A percentile compares a stretch with the other conserved stretches of the same genome.
These are phyloP conservation scores for Sergeia podlipaevii DNA, from an alignment of 208 protist genomes.

Conservation along the genomic window DNA sequence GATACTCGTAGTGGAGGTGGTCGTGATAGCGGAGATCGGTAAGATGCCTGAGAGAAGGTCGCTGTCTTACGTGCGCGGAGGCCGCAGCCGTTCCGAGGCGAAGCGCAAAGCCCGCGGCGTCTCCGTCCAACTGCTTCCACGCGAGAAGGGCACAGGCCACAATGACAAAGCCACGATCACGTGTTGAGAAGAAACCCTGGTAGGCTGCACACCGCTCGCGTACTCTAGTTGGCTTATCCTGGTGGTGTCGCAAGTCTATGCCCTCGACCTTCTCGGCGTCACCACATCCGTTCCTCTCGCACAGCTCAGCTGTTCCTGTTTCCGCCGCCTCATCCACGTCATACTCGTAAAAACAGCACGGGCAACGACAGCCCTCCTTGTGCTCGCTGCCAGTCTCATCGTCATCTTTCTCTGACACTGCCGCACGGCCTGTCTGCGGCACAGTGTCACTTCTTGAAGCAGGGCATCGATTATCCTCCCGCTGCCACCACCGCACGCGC, in stretches of 20 bases:
- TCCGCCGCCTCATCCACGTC: too few species aligned
- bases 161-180: slow-evolving; percentile 21
- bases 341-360: too few species aligned
- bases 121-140: slow-evolving; percentile 36
- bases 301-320: too few species aligned
- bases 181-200: background rate
- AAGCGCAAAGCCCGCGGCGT: slow-evolving; percentile 8
- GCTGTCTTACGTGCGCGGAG: background rate
- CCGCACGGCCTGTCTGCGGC: background rate
- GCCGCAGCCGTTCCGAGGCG: background rate
- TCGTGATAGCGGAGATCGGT: too few species aligned
- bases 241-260: too few species aligned
- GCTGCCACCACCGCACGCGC: too few species aligned
- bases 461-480: slow-evolving; percentile 1
- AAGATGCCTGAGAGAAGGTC: background rate
- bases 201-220: background rate
- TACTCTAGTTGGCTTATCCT: too few species aligned
- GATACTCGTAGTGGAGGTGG: too few species aligned
- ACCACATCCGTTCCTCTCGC: too few species aligned
- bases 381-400: background rate
- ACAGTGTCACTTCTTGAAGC: background rate
- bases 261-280: too few species aligned
- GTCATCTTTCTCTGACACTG: background rate
- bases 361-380: too few species aligned
- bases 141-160: slow-evolving; percentile 23